Base-by-base conservation (phyloP, 2,329 filamentous ascomycete species). In the Aspergillus amoenus region DNA sequence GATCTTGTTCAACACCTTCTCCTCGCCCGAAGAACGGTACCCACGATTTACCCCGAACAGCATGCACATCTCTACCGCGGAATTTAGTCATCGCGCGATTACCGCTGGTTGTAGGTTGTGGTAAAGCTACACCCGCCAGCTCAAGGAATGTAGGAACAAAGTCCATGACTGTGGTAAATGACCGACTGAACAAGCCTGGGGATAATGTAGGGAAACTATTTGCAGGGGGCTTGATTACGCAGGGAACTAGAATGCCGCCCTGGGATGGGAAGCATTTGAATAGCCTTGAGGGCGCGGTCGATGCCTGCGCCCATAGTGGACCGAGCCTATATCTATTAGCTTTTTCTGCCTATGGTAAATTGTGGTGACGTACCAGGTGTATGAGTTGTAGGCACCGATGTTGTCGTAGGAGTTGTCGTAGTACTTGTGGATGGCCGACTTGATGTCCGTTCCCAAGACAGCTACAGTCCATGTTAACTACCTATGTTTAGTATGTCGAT, bases 381-480 rank as follows among this genome's bases (percentile, higher is more conserved):
- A 51, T 2, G 48, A 51, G 39, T 51, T 42, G 21, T 42, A 41
- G 21, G 34, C 21, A 11, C 48, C 48, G 7, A 51, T 51, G 18
- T 51, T 51, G 18, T 51, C 48, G 21, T 41, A 42, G 6, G 34
- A 41, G 37, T 51, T 51, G 32, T 51, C 48, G 12, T 42, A 51
- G 32, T 51, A 40, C 24, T 51, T 41, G 21, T 51, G 18, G 5
- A 51, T 42, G 22, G 37, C 21, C 1, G 15, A 15, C 22, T 27
- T 40, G 13, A 51, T 41, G 4, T 41, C 42, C 4, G 41, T 15
- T 18, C 37, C 48, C 3, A 49, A 18, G 15, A 49, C 46, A n/a
- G 46, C 46, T 49, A 13, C 9, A 22, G 24, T 0, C 4, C 22
- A 24, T n/a, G 11, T 49, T 7, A 49, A 34, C 5, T 22, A 4